phyloP scores from a whole-genome alignment of 257 asterid genomes.

The Solanum neorickii region DNA sequence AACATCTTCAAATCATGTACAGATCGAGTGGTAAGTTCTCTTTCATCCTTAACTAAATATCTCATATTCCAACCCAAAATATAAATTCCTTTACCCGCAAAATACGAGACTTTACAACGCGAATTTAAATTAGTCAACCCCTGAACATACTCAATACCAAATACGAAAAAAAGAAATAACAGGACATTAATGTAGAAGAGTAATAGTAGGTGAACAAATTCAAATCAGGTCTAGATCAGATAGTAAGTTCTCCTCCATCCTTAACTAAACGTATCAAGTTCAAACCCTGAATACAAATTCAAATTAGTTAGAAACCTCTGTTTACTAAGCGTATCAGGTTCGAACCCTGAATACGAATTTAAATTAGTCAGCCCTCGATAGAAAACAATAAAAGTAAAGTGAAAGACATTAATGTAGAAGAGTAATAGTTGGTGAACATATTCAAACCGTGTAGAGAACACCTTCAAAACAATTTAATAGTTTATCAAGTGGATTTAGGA shows the following conservation, averaged over 20 bases:
- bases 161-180: background rate
- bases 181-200: background rate
- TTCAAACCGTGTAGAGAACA: background rate
- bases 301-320: too few species aligned
- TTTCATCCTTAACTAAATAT: background rate
- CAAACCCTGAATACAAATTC: background rate
- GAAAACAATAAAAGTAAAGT: background rate
- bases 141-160: background rate
- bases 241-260: background rate
- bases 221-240: background rate
- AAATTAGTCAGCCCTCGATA: background rate
- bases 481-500: background rate
- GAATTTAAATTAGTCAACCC: background rate
- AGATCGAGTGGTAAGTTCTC: background rate
- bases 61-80: fast-evolving
- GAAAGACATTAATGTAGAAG: background rate
- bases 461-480: background rate
- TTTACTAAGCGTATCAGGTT: too few species aligned
- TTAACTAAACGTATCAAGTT: background rate
- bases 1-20: background rate
- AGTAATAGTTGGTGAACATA: background rate
- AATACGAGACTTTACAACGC: background rate
- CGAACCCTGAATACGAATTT: too few species aligned
- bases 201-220: background rate
- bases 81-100: background rate